Evolutionary conservation across 2,329 filamentous ascomycete species (phyloP).

Genomic region (Cryphonectria radicalis): DNA sequence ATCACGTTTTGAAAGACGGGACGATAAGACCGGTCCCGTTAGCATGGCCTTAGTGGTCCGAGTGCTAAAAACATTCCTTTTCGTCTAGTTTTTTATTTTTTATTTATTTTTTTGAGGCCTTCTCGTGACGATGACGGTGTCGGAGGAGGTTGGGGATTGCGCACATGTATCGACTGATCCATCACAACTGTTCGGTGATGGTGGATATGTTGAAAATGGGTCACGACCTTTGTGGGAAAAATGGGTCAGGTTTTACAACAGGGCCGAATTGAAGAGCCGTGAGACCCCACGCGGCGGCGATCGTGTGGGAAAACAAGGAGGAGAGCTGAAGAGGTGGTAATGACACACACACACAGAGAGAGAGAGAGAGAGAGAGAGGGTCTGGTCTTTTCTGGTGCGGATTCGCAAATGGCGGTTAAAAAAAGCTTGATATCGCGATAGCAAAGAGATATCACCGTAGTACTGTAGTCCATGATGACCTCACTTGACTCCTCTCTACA

Average conservation of each 20-base stretch:
- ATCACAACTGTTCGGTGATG: neutral
- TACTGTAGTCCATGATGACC: neutral
- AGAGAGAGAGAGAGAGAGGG: too few species aligned
- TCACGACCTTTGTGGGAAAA: neutral
- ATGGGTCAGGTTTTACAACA: neutral
- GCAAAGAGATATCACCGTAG: neutral
- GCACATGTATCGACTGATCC: neutral
- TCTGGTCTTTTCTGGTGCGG: neutral
- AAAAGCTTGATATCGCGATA: neutral
- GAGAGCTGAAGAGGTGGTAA: neutral
- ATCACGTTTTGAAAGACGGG: slow-evolving; percentile 2
- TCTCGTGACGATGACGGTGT: neutral
- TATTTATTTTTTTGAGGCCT: neutral
- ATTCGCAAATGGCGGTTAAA: neutral
- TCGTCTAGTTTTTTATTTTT: neutral
- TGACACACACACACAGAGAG: too few species aligned
- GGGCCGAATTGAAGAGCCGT: slow-evolving; percentile 1
- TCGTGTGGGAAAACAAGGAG: neutral
- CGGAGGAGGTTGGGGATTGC: neutral
- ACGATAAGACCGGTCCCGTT: neutral
- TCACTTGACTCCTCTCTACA: neutral
- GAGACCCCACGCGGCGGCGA: slow-evolving; percentile 3
- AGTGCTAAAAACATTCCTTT: slow-evolving; percentile 2
- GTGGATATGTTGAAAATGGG: neutral
- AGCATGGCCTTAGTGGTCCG: neutral